Percentiles rank a stretch among this genome's conserved stretches.
These are phyloP conservation scores for Psilocybe mexicana DNA, from an alignment of 1,284 basidiomycete genomes.

Conservation along the genomic window DNA sequence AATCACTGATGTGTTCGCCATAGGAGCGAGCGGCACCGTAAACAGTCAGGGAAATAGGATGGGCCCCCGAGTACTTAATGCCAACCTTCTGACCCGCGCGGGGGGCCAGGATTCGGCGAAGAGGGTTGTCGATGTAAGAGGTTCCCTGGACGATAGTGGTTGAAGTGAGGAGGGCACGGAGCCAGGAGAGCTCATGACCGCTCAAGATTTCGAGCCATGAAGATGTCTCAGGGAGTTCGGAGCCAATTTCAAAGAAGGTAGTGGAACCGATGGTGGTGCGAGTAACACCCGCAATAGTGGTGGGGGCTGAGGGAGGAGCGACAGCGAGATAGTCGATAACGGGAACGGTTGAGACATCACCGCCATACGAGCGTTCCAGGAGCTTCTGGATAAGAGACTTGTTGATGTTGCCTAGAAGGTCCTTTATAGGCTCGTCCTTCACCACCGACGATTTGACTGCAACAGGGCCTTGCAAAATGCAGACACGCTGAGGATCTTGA, in stretches of 20 bases:
- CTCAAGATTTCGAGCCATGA: slow-evolving; percentile 88
- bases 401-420: slow-evolving; percentile 89
- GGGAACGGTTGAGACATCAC: slow-evolving; percentile 81
- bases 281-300: slow-evolving; percentile 47
- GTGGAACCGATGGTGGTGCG: slow-evolving; percentile 46
- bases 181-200: slow-evolving; percentile 82
- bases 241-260: slow-evolving; percentile 60
- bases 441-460: slow-evolving; percentile 86
- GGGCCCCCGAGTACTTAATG: slow-evolving; percentile 48
- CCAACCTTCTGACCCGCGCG: slow-evolving; percentile 79
- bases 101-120: slow-evolving; percentile 85
- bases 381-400: slow-evolving; percentile 77
- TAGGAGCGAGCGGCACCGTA: slow-evolving; percentile 83
- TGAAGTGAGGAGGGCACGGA: slow-evolving; percentile 83
- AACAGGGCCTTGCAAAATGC: slow-evolving; percentile 96
- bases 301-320: slow-evolving; percentile 39
- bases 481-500: slow-evolving; percentile 96
- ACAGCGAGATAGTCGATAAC: slow-evolving; percentile 85
- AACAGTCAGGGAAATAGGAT: slow-evolving; percentile 59
- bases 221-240: slow-evolving; percentile 55
- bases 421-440: slow-evolving; percentile 93
- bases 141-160: slow-evolving; percentile 84
- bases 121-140: slow-evolving; percentile 86
- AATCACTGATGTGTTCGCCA: slow-evolving; percentile 70
- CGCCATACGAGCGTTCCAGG: slow-evolving; percentile 79